phyloP scores from a whole-genome alignment of 768 basidiomycete genomes.

The Lactarius indigo region DNA sequence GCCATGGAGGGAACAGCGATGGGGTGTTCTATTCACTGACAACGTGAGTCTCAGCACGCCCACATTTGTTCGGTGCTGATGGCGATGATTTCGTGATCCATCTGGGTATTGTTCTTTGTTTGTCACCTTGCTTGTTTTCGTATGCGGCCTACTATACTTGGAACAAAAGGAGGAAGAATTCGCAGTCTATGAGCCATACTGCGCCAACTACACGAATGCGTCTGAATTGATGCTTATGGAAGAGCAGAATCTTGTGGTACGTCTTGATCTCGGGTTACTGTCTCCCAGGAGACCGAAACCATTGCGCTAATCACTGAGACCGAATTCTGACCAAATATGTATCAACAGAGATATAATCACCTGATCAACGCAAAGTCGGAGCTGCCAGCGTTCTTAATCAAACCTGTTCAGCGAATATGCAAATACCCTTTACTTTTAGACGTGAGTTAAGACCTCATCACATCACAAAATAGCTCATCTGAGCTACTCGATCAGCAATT shows the following conservation, averaged over 20 bases:
- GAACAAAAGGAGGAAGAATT: slow-evolving; percentile 92
- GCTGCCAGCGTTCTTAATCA: slow-evolving; percentile 94
- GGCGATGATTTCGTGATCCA: slow-evolving; percentile 43
- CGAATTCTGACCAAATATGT: slow-evolving; percentile 25
- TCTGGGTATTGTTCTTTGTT: slow-evolving; percentile 33
- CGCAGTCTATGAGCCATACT: slow-evolving; percentile 94
- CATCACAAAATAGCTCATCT: slow-evolving; percentile 19
- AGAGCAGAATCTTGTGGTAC: slow-evolving; percentile 80
- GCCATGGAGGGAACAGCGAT: slow-evolving; percentile 80
- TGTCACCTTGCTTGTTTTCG: slow-evolving; percentile 22
- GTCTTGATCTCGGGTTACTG: slow-evolving; percentile 33
- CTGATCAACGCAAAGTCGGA: slow-evolving; percentile 90
- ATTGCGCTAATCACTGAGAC: slow-evolving; percentile 6
- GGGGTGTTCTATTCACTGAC: slow-evolving; percentile 82
- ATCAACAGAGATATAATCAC: slow-evolving; percentile 64
- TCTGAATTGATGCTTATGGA: slow-evolving; percentile 81
- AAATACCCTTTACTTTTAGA: slow-evolving; percentile 96
- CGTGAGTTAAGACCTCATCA: slow-evolving; percentile 44
- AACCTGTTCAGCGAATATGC: slow-evolving; percentile 97
- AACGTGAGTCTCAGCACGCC: slow-evolving; percentile 52
- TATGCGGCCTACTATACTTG: slow-evolving; percentile 25
- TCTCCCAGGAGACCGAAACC: slow-evolving; percentile 11
- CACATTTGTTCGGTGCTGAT: slow-evolving; percentile 33
- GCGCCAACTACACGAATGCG: slow-evolving; percentile 89
- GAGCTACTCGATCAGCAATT: slow-evolving; percentile 49